Percentiles rank a stretch among this genome's conserved stretches.
phyloP scores from a whole-genome alignment of 495 filamentous ascomycete species.

The Penicillium steckii region DNA sequence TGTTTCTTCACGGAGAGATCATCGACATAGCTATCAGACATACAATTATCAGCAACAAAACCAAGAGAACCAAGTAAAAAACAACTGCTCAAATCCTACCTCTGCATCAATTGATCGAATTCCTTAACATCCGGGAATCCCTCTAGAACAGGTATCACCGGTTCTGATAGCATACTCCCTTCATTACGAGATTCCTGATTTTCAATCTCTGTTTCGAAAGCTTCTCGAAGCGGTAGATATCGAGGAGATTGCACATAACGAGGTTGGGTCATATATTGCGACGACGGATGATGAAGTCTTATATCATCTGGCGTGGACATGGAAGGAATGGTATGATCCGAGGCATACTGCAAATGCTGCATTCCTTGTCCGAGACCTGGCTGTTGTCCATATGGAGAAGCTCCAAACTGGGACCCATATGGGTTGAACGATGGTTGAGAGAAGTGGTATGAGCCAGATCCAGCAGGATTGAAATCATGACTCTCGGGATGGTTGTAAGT shows the following conservation, averaged over 20 bases:
- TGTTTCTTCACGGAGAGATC: constrained; percentile 57
- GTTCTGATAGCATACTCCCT: constrained; percentile 42
- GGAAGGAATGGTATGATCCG: constrained; percentile 34
- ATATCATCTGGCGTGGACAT: constrained; percentile 31
- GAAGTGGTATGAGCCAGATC: constrained; percentile 35
- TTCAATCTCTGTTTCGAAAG: constrained; percentile 42
- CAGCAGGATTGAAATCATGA: constrained; percentile 33
- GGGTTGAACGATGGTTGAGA: constrained; percentile 36
- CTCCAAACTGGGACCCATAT: constrained; percentile 33
- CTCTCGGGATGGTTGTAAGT: constrained; percentile 33
- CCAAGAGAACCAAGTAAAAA: not conserved
- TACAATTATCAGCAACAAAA: not conserved
- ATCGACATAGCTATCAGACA: constrained; percentile 41
- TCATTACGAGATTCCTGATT: constrained; percentile 46
- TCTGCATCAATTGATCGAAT: constrained; percentile 55
- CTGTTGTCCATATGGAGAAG: constrained; percentile 34
- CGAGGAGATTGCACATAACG: constrained; percentile 37
- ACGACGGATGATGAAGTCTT: constrained; percentile 29
- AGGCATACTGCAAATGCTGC: constrained; percentile 36
- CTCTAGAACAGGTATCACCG: constrained; percentile 42
- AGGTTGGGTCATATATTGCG: constrained; percentile 35
- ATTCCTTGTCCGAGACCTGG: constrained; percentile 26
- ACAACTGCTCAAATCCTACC: constrained; percentile 30
- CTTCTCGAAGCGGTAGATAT: constrained; percentile 36
- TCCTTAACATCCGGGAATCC: constrained; percentile 53